Evolutionary conservation across 164 flowering plant genomes (phyloP).

Genomic region (Protea cynaroides): DNA sequence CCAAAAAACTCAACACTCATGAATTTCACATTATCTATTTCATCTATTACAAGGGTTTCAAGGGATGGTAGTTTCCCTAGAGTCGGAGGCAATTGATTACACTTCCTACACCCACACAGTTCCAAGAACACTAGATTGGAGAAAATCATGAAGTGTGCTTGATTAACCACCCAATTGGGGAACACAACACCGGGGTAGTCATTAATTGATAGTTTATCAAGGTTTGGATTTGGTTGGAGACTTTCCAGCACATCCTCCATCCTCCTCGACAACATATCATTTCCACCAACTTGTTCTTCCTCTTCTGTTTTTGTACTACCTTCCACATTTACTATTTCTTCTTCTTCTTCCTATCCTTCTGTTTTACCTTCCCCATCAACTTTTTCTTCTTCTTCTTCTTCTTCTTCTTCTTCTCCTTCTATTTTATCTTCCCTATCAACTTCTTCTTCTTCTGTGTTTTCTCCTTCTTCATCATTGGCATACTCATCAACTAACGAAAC

Average conservation of each 20-base stretch:
- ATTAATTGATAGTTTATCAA: neutral
- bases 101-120: too few species aligned
- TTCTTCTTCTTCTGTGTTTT: too few species aligned
- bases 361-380: too few species aligned
- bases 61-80: slow-evolving; percentile 5
- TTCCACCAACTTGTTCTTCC: too few species aligned
- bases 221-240: slow-evolving; percentile 6
- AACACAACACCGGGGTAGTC: neutral
- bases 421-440: too few species aligned
- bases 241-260: slow-evolving; percentile 2
- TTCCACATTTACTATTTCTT: neutral
- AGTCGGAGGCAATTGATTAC: neutral
- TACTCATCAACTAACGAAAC: too few species aligned
- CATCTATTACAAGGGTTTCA: neutral
- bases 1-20: slow-evolving; percentile 1
- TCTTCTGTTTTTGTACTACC: neutral
- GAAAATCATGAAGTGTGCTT: neutral
- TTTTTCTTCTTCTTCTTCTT: too few species aligned
- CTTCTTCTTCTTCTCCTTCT: neutral
- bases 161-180: neutral
- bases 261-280: too few species aligned
- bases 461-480: too few species aligned
- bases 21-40: neutral
- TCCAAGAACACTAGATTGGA: too few species aligned
- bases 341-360: too few species aligned